phyloP scores from a whole-genome alignment of 345 rosid species.

The Noccaea caerulescens region DNA sequence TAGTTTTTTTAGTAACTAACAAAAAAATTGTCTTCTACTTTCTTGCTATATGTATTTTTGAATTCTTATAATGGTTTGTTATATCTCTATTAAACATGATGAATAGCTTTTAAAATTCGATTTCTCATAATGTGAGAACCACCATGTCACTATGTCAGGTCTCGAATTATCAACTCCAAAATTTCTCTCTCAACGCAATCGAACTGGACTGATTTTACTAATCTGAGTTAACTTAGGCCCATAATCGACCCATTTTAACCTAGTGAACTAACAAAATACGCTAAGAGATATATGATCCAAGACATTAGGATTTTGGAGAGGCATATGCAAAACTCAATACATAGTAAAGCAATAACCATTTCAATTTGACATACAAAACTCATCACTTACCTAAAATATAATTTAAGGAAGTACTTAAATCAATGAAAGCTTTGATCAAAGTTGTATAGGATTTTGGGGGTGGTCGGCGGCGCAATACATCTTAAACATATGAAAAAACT shows the following conservation, averaged over 20 bases:
- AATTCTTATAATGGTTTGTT: not conserved
- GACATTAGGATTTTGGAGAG: not conserved
- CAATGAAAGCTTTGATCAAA: not conserved
- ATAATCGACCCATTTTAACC: not conserved
- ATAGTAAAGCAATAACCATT: not conserved
- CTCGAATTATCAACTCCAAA: not conserved
- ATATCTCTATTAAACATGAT: not conserved
- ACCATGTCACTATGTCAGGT: not conserved
- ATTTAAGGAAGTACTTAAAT: not conserved
- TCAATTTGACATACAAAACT: not conserved
- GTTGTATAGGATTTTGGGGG: not conserved
- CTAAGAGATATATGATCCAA: not conserved
- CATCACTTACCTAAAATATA: not conserved
- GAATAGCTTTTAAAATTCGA: not conserved
- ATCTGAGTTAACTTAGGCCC: conserved; percentile 7
- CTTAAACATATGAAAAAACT: too few relatives aligned
- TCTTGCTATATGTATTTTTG: not conserved
- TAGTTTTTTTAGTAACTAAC: not conserved
- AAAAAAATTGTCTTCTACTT: not conserved
- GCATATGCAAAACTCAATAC: not conserved
- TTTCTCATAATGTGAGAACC: not conserved
- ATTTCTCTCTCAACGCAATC: not conserved
- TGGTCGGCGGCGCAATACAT: too few relatives aligned
- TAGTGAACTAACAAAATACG: not conserved
- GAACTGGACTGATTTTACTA: conserved; percentile 3